Conservation (phyloP, 306 rosid species). For the Lithocarpus polystachyus region DNA sequence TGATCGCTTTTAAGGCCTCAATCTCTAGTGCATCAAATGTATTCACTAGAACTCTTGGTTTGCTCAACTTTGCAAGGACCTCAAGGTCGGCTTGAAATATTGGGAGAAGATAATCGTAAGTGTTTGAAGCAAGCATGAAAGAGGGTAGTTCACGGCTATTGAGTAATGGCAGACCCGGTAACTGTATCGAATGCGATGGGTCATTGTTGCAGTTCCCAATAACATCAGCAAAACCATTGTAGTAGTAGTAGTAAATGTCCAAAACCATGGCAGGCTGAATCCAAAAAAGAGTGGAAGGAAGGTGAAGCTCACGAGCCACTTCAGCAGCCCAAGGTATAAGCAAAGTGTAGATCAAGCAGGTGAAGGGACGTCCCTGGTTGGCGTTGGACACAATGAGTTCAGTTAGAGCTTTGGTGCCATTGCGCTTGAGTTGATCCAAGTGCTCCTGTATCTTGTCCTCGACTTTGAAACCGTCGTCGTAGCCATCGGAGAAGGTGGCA, state of each 20-base stretch:
- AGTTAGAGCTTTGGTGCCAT: slow-evolving; percentile 22
- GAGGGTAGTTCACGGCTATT: slow-evolving; percentile 27
- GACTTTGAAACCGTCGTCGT: slow-evolving; percentile 21
- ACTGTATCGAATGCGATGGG: background rate
- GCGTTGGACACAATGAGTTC: slow-evolving; percentile 8
- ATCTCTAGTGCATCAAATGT: slow-evolving; percentile 40
- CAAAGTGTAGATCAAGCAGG: slow-evolving; percentile 27
- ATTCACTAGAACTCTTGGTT: slow-evolving; percentile 33
- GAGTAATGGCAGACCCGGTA: slow-evolving; percentile 34
- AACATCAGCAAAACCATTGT: slow-evolving; percentile 14
- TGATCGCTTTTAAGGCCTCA: slow-evolving; percentile 24
- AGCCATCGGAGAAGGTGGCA: slow-evolving; percentile 39
- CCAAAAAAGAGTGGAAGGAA: slow-evolving; percentile 34
- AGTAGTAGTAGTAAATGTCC: slow-evolving; percentile 37
- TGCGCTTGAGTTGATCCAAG: slow-evolving; percentile 27
- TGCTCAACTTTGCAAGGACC: slow-evolving; percentile 11
- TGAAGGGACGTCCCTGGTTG: slow-evolving; percentile 26
- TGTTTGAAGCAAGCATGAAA: background rate
- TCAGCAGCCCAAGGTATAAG: slow-evolving; percentile 36
- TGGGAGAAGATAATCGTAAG: slow-evolving; percentile 19
- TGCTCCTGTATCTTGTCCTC: background rate
- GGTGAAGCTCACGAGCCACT: slow-evolving; percentile 26
- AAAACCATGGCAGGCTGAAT: slow-evolving; percentile 43
- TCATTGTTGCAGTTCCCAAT: background rate
- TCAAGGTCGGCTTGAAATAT: slow-evolving; percentile 20